Base-by-base conservation (phyloP, 2,329 filamentous ascomycete species). In the Anisogramma anomala region DNA sequence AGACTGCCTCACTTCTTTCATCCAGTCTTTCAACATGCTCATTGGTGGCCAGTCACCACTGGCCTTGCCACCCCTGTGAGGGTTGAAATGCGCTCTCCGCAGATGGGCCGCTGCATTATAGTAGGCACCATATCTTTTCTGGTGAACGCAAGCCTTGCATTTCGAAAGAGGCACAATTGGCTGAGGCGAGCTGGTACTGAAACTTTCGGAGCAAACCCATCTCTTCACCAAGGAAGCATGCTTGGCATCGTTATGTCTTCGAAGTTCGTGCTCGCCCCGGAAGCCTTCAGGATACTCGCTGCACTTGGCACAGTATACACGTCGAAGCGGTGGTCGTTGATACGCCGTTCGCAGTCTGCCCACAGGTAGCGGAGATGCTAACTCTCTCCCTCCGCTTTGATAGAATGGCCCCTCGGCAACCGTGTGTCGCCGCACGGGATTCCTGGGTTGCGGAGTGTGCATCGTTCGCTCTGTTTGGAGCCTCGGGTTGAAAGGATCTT, bases 261-360 rank as follows among this genome's bases (percentile, higher is more conserved):
- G 70, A 36, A 87, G 68, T 58, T 95, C 88, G 58, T 94, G 88
- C 42, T 93, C 86, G 43, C 88, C 88, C 33, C 88, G 81, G 58
- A 94, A 95, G 4, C 88, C 87, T 46, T 87, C 80, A 3, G 83
- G 83, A 46, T 89, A 79, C 53, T 86, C 83, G 50, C 80, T 78
- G 64, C 88, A 95, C 51, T 82, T 74, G 14, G 69, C 66, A 59
- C 88, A 95, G 55, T 77, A 79, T 36, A 87, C 80, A 50, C 85
- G 83, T 18, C 77, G 74, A 38, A 85, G 72, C 18, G 77, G 73
- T 17, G 68, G 66, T 19, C 70, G 62, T 45, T 71, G 70, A 42
- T 72, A 72, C 0, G 67, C 59, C 1, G 66, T 58, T 32, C 64
- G 58, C 19, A 62, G 55, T 47, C 64, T 63, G 3, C 58, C 53